Evolutionary conservation across 805 yeast genomes (phyloP), one percentile per base, ranked within the genome.

Genomic region (Wickerhamiella spandovensis): DNA sequence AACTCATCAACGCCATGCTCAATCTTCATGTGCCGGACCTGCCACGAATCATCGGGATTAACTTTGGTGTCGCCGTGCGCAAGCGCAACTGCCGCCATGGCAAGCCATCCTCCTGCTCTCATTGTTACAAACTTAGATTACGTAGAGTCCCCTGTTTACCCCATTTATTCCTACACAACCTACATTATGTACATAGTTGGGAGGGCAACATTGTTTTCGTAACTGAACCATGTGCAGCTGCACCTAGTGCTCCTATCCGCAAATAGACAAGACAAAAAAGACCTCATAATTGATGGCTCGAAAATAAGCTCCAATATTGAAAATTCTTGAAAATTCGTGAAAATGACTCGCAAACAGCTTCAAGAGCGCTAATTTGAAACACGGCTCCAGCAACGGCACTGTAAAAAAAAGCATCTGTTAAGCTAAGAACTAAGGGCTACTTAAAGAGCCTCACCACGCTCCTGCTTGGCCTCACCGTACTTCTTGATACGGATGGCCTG

Each of bases 401-500:
- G n/a, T n/a, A n/a, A n/a, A n/a, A n/a, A n/a, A n/a, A n/a, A n/a
- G n/a, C n/a, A n/a, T n/a, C n/a, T n/a, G n/a, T n/a, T n/a, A n/a
- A n/a, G n/a, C n/a, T n/a, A n/a, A n/a, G n/a, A n/a, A n/a, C n/a
- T n/a, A n/a, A n/a, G n/a, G n/a, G 32, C 39, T 2, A 10, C 5
- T 35, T 39, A 39, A 8, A 39, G 43, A 18, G 43, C 18, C 61
- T 73, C 76, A 53, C 84, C 84, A 61, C 79, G 81, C 67, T 81
- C 89, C 72, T 85, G 82, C 68, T 88, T 95, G 64, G 92, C 77
- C 72, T 88, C 94, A 69, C 98, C 98, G 69, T 86, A 92, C 74
- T 92, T 92, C 78, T 92, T 92, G 68, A 90, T 85, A 77, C 98
- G 87, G 70, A 92, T 92, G 55, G 97, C 86, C 76, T 92, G 97